Conservation (phyloP, 352 stramenopile genomes). For the Albugo laibachii region DNA sequence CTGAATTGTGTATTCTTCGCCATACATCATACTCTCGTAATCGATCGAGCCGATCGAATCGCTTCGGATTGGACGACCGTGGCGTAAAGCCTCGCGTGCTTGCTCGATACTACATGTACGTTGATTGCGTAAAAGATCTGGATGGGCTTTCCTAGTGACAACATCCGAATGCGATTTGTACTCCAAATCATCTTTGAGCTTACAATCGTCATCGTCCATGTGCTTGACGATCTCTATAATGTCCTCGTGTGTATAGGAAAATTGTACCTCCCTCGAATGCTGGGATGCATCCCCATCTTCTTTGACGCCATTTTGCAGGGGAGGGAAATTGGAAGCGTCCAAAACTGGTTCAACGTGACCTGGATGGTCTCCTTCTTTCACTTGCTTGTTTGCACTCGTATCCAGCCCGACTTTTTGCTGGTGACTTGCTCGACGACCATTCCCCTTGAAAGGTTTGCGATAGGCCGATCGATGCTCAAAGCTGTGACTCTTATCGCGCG, state of each 20-base stretch:
- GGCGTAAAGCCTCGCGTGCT: slow-evolving; percentile 72
- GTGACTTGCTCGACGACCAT: too few species aligned
- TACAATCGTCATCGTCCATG: slow-evolving; percentile 77
- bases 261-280: slow-evolving; percentile 22
- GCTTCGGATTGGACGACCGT: slow-evolving; percentile 72
- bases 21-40: slow-evolving; percentile 82
- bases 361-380: slow-evolving; percentile 15
- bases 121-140: slow-evolving; percentile 78
- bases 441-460: too few species aligned
- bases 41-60: slow-evolving; percentile 77
- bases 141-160: slow-evolving; percentile 56
- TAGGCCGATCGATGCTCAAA: slow-evolving; percentile 12
- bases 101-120: slow-evolving; percentile 86
- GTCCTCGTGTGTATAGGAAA: slow-evolving; percentile 65
- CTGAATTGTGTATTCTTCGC: slow-evolving; percentile 78
- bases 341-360: slow-evolving; percentile 43
- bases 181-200: slow-evolving; percentile 47
- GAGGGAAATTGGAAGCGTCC: slow-evolving; percentile 68
- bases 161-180: slow-evolving; percentile 57
- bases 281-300: slow-evolving; percentile 13
- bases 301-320: slow-evolving; percentile 27
- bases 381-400: slow-evolving; percentile 3
- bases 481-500: slow-evolving; percentile 25
- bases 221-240: slow-evolving; percentile 85
- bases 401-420: too few species aligned